Evolutionary conservation across 164 flowering plant species (phyloP).

Genomic region (Cinnamomum micranthum): DNA sequence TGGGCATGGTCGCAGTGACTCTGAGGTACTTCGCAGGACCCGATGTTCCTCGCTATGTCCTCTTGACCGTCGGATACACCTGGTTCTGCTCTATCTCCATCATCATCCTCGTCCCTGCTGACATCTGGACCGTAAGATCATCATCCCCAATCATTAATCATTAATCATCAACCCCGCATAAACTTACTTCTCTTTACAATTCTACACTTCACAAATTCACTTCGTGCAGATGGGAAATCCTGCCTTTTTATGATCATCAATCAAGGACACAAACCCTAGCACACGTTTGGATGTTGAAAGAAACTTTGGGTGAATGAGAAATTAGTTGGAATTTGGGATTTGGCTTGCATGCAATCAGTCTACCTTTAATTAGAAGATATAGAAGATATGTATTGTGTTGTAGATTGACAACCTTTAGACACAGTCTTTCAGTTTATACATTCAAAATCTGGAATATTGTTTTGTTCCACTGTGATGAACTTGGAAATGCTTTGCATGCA

Average conservation of each 20-base stretch:
- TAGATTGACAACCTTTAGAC: no score
- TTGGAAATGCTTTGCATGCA: no score
- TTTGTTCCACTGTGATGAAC: no score
- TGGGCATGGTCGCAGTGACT: slow-evolving; percentile 85
- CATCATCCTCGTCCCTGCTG: slow-evolving; percentile 98
- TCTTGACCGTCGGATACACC: slow-evolving; percentile 90
- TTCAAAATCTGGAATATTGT: no score
- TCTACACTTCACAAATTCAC: no score
- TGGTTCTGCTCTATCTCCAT: slow-evolving; percentile 98
- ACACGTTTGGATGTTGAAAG: no score
- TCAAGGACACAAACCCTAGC: neutral
- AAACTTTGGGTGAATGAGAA: no score
- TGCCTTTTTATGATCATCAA: no score
- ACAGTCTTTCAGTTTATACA: no score
- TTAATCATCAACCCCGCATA: neutral
- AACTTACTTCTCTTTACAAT: neutral
- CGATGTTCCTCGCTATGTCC: slow-evolving; percentile 81
- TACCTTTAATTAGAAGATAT: no score
- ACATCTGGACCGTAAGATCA: slow-evolving; percentile 77
- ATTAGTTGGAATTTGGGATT: neutral
- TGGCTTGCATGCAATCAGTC: neutral
- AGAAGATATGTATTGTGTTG: no score
- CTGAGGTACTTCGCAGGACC: slow-evolving; percentile 89
- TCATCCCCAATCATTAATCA: no score
- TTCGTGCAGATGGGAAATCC: neutral